Conservation (phyloP, 1,284 basidiomycete genomes). For the Wallemia hederae region DNA sequence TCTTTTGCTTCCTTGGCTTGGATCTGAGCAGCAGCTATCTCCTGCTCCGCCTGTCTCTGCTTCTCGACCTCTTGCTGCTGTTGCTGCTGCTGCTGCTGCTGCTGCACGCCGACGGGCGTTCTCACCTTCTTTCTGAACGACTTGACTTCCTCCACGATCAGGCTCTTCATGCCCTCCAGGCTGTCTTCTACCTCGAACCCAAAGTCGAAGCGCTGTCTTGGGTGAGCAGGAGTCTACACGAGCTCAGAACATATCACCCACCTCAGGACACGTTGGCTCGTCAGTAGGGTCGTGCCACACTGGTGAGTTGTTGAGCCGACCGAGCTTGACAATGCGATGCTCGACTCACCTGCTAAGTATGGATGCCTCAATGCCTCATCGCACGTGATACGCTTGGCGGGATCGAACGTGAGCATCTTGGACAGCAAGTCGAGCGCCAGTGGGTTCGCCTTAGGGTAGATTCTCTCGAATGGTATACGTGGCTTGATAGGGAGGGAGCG, state of each 20-base stretch:
- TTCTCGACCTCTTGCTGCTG: constrained; percentile 5
- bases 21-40: constrained; percentile 2
- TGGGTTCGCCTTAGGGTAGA: constrained; percentile 82
- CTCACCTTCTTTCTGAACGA: constrained; percentile 64
- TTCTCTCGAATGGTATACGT: constrained; percentile 58
- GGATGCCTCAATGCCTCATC: constrained; percentile 85
- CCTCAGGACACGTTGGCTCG: constrained; percentile 39
- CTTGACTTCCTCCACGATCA: constrained; percentile 82
- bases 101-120: constrained; percentile 16
- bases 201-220: constrained; percentile 62
- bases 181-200: constrained; percentile 90
- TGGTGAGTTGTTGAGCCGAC: constrained; percentile 10
- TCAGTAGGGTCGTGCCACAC: constrained; percentile 90
- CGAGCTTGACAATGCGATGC: neutral
- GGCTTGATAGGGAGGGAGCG: constrained; percentile 90
- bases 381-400: constrained; percentile 77
- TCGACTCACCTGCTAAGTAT: constrained; percentile 24
- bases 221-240: neutral
- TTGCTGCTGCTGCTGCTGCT: constrained; percentile 5
- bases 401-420: constrained; percentile 83
- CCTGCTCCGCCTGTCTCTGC: constrained; percentile 6
- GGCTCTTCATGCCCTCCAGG: constrained; percentile 83
- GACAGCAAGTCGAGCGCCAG: constrained; percentile 73
- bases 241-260: constrained; percentile 1
- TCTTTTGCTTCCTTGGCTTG: constrained; percentile 10